Conservation (phyloP, 2,329 filamentous ascomycete species). For the Penicillium sp. region DNA sequence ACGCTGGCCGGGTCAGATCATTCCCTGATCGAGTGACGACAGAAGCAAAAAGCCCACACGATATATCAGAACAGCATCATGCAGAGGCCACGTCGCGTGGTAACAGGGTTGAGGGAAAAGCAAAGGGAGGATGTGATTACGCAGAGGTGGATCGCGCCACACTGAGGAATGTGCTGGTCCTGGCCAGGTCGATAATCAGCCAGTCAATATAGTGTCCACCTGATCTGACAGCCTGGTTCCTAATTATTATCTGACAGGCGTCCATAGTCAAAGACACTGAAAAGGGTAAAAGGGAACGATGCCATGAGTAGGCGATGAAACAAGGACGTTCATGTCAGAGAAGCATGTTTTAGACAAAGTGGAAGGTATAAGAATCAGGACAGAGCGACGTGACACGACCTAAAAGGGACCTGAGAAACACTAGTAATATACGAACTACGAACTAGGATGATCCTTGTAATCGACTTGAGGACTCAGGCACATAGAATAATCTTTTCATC, state of each 20-base stretch:
- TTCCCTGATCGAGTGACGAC: constrained; percentile 11
- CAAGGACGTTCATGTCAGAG: constrained; percentile 4
- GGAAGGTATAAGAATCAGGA: neutral
- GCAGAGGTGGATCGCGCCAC: constrained; percentile 14
- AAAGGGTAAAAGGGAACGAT: neutral
- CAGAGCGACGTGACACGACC: no score
- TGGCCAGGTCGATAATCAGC: neutral
- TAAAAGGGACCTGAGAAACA: neutral
- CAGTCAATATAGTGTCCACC: neutral
- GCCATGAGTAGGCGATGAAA: constrained; percentile 5
- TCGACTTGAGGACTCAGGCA: neutral
- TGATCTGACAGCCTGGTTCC: neutral
- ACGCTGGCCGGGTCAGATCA: constrained; percentile 17
- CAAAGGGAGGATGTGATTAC: constrained; percentile 14
- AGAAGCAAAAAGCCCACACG: constrained; percentile 1
- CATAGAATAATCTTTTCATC: neutral
- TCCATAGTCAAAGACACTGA: neutral
- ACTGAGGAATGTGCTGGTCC: constrained; percentile 15
- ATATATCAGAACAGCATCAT: neutral
- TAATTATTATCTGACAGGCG: neutral
- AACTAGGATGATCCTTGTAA: neutral
- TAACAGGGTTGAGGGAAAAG: constrained; percentile 3
- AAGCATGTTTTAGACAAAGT: constrained; percentile 1
- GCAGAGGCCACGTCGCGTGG: constrained; percentile 13
- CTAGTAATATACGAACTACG: constrained; percentile 1